These are phyloP conservation scores for Cladosporium sp. DNA, from an alignment of 2,329 filamentous ascomycete genomes.

Conservation along the genomic window DNA sequence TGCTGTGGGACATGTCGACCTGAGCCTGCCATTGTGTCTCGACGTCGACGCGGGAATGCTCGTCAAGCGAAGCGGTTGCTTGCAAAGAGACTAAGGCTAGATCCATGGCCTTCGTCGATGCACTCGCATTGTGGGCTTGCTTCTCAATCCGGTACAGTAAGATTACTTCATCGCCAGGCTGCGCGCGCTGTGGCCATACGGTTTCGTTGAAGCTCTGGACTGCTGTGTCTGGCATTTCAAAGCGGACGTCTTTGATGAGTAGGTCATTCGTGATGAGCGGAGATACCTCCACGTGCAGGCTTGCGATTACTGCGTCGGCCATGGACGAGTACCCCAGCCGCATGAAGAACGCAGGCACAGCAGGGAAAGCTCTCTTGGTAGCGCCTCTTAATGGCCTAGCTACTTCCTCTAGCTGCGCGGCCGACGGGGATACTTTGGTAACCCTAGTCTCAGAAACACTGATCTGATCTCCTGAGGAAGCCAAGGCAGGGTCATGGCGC, in stretches of 20 bases:
- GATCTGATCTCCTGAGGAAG: conserved; percentile 50
- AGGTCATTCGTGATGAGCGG: conserved; percentile 36
- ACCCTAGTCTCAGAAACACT: conserved; percentile 70
- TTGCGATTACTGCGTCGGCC: conserved; percentile 31
- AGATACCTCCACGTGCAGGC: conserved; percentile 28
- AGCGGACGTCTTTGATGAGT: conserved; percentile 55
- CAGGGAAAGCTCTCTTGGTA: conserved; percentile 58
- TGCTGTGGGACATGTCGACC: conserved; percentile 19
- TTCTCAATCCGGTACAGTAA: conserved; percentile 50
- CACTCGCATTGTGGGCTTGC: not conserved
- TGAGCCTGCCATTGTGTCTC: conserved; percentile 24
- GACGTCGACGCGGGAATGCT: conserved; percentile 20
- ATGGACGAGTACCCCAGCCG: conserved; percentile 68
- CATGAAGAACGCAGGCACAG: conserved; percentile 67
- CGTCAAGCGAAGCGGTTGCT: conserved; percentile 20
- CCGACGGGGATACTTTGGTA: conserved; percentile 67
- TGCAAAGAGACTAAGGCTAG: conserved; percentile 16
- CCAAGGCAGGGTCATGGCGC: conserved; percentile 60
- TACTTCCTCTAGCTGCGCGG: conserved; percentile 55
- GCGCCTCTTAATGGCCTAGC: conserved; percentile 62
- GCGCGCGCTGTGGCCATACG: conserved; percentile 20
- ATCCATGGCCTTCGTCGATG: not conserved
- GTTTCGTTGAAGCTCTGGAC: conserved; percentile 41
- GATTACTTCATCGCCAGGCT: conserved; percentile 70
- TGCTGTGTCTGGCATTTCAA: conserved; percentile 55